Base-by-base conservation (phyloP, 148 eudicot species). In the Heliosperma pusillum region DNA sequence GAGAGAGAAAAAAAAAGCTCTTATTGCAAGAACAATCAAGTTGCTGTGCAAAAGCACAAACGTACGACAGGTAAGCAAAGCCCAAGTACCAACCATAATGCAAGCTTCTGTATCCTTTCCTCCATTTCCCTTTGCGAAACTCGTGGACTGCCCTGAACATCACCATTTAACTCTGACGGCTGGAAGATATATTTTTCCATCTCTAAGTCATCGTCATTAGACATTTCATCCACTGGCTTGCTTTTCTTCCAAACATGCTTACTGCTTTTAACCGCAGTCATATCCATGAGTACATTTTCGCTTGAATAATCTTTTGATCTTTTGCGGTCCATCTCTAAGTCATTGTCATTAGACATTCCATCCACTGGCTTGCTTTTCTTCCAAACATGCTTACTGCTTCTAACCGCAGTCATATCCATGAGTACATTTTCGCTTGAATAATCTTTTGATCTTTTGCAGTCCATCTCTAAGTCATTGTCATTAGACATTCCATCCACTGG, bases 21-120 rank as follows among this genome's bases (percentile, higher is more conserved):
- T 4, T 47, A 4, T 30, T 30, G 53, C n/a, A 42, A 53, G 45
- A 40, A 3, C 58, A 60, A 27, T 69, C 10, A 47, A 69, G 19
- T 25, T 58, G 57, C 20, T 68, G 40, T 11, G 30, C 19, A 50
- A 27, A 56, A 69, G 42, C 42, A 69, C 10, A 45, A 56, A 66
- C 24, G 20, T 47, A 71, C 65, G 76, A 42, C 40, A 40, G 69
- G 26, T 27, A 68, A 29, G 44, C 55, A 60, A 63, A 59, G 66
- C 19, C 26, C 63, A 52, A 53, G 52, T 74, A 79, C 90, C 77
- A 76, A 93, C 98, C 95, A 75, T 82, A 73, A 86, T 58, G 98
- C 98, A 60, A 94, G 91, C 80, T 83, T 94, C 73, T 91, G 96
- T 69, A 94, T 86, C 84, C 97, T 87, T 80, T 88, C 93, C 84